Base-by-base conservation (phyloP, 2,329 filamentous ascomycete species). In the Grosmannia huntii region DNA sequence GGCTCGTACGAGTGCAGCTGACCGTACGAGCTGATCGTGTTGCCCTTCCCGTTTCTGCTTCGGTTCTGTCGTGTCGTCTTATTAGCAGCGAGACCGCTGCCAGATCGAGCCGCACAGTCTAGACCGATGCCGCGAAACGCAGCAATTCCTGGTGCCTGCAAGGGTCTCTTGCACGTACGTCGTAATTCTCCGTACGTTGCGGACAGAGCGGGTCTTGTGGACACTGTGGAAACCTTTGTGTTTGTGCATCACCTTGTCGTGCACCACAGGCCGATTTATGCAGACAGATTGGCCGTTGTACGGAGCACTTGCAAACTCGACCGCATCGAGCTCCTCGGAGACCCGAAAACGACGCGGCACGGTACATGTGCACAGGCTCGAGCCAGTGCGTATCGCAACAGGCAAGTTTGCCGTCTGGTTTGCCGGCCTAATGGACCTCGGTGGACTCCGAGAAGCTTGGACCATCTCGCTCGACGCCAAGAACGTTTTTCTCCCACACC, bases 401-500 rank as follows among this genome's bases (percentile, higher is more conserved):
- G 11, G n/a, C n/a, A n/a, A 46, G 21, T 46, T 46, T 49, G 46
- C 11, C 46, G 46, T 16, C 16, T 23, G 27, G 25, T 28, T 16
- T 33, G 51, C 27, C 25, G 19, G 36, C 14, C 50, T 4, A n/a
- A 27, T 21, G 12, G 11, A 28, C 19, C 23, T 48, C 53, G 53
- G 53, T 41, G 53, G 53, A 49, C 53, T 33, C 53, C 53, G 53
- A n/a, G 33, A 41, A 48, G 53, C 53, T 55, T 44, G 41, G 53
- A 46, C 53, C 9, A 23, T 25, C 25, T 54, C 14, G 21, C 52
- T 14, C 21, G 33, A 12, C 36, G 52, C 31, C 31, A 36, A 41
- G 28, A 27, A 7, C 9, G 52, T 3, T 21, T 9, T 19, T 27
- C 28, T 25, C 12, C 28, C 21, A 23, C 33, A 55, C 57, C 58